phyloP scores from a whole-genome alignment of 345 rosid genomes.

The Anacardium occidentale region DNA sequence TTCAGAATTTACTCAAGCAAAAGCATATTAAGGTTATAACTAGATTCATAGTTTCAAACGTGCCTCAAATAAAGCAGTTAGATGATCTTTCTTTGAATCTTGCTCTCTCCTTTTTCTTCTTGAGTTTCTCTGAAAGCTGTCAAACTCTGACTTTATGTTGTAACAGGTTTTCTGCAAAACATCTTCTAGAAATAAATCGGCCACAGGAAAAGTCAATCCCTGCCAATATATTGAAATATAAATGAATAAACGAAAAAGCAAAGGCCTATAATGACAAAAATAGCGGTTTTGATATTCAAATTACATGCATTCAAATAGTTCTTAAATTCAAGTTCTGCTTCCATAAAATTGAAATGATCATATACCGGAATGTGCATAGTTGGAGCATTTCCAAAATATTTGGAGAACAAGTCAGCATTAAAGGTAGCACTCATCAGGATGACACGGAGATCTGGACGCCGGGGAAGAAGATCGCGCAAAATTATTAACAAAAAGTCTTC shows the following conservation, averaged over 20 bases:
- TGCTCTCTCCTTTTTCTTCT: slow-evolving; percentile 74
- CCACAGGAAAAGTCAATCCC: slow-evolving; percentile 91
- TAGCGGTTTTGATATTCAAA: neutral
- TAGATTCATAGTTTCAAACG: slow-evolving; percentile 18
- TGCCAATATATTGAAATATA: slow-evolving; percentile 31
- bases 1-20: neutral
- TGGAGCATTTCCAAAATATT: slow-evolving; percentile 75
- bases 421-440: slow-evolving; percentile 95
- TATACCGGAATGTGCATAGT: slow-evolving; percentile 78
- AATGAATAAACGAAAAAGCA: neutral
- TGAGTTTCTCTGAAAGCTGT: slow-evolving; percentile 64
- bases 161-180: slow-evolving; percentile 72
- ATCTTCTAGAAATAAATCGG: slow-evolving; percentile 85
- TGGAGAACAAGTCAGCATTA: slow-evolving; percentile 90
- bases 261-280: neutral
- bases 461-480: slow-evolving; percentile 86
- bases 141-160: slow-evolving; percentile 57
- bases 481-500: slow-evolving; percentile 92
- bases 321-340: neutral
- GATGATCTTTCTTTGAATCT: slow-evolving; percentile 69
- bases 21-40: neutral
- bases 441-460: slow-evolving; percentile 80
- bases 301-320: slow-evolving; percentile 10
- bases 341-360: slow-evolving; percentile 7
- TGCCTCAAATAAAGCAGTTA: slow-evolving; percentile 77